Percentiles rank a stretch among this genome's conserved stretches.
Evolutionary conservation across 257 asterid species (phyloP).

Genomic region (Solanum pinnatisectum): DNA sequence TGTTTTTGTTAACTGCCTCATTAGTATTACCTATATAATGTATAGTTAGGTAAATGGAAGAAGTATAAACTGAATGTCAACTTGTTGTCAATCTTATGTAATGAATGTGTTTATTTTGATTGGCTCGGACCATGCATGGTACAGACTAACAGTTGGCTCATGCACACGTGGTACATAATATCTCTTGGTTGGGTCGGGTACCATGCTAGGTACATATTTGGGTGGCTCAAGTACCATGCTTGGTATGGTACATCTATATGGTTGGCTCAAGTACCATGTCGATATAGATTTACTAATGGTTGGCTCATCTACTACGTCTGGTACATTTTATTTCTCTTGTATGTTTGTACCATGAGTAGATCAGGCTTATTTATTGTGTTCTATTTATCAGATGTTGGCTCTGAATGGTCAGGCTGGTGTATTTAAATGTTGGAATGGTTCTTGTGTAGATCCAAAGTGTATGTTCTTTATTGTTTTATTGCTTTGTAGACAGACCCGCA

Average conservation of each 20-base stretch:
- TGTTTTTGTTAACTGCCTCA: neutral
- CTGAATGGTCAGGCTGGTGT: too few species aligned
- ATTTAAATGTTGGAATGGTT: too few species aligned
- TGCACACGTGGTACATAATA: neutral
- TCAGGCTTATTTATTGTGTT: too few species aligned
- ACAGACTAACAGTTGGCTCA: neutral
- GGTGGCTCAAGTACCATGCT: neutral
- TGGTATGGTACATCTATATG: too few species aligned
- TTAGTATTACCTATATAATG: too few species aligned
- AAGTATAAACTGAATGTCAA: neutral
- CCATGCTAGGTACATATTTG: neutral
- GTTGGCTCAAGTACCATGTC: neutral
- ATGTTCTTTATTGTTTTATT: neutral
- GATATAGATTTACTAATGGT: neutral
- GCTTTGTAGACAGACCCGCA: slow-evolving; percentile 25
- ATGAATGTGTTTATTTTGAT: too few species aligned
- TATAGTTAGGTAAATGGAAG: neutral
- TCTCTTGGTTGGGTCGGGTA: neutral
- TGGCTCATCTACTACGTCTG: neutral
- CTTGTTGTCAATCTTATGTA: neutral
- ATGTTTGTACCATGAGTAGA: neutral
- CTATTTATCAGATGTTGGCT: neutral
- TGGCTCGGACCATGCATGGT: neutral
- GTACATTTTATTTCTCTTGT: neutral
- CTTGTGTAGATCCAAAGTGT: too few species aligned